These are phyloP conservation scores for Lepidopterella palustris DNA, from an alignment of 495 filamentous ascomycete species.

Conservation along the genomic window DNA sequence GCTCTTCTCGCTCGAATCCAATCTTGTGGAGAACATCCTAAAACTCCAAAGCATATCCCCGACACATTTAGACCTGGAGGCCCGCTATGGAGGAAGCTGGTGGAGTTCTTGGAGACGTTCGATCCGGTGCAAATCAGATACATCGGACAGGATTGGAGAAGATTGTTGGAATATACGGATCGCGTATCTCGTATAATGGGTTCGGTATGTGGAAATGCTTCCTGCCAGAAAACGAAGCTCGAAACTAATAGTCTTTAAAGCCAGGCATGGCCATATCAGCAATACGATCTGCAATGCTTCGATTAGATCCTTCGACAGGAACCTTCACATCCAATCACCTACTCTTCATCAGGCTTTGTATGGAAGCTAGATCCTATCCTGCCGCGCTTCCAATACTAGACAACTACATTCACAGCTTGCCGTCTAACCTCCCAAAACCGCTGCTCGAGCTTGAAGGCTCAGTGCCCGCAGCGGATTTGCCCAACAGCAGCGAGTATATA, in stretches of 20 bases:
- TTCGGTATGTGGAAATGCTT: conserved; percentile 36
- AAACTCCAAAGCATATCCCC: conserved; percentile 14
- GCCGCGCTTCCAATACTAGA: conserved; percentile 61
- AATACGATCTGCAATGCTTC: conserved; percentile 60
- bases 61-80: conserved; percentile 22
- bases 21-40: conserved; percentile 6
- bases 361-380: conserved; percentile 48
- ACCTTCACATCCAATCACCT: conserved; percentile 65
- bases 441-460: conserved; percentile 26
- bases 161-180: conserved; percentile 46
- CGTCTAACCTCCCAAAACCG: conserved; percentile 28
- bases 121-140: conserved; percentile 57
- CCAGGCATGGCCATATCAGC: conserved; percentile 53
- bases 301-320: conserved; percentile 62
- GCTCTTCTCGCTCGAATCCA: conserved; percentile 25
- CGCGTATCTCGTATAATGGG: conserved; percentile 37
- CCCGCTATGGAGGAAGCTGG: conserved; percentile 44
- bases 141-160: conserved; percentile 47
- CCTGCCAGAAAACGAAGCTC: background rate
- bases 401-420: conserved; percentile 60
- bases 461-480: conserved; percentile 26
- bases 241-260: conserved; percentile 33
- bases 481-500: conserved; percentile 45
- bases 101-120: conserved; percentile 47
- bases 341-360: conserved; percentile 53